These are phyloP conservation scores for Cryptosporidium parvum DNA, from an alignment of 169 alveolate genomes.

Conservation along the genomic window DNA sequence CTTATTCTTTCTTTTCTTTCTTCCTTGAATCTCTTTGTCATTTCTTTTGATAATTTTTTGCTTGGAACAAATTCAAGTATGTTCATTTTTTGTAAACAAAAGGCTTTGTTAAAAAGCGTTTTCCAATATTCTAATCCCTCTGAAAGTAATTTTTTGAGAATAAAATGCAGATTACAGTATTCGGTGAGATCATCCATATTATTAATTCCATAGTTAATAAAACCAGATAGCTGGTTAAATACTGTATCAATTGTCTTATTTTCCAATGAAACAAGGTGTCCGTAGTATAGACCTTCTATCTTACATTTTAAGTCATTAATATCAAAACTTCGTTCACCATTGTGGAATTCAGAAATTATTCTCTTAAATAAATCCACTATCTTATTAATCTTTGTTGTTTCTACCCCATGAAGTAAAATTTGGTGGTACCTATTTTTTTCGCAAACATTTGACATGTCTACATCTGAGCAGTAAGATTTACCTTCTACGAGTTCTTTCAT, in stretches of 20 bases:
- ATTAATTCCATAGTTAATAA: constrained; percentile 8
- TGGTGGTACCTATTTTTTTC: constrained; percentile 38
- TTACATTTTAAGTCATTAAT: constrained; percentile 41
- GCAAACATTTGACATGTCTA: constrained; percentile 32
- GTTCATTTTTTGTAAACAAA: constrained; percentile 31
- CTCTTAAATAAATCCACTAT: constrained; percentile 1
- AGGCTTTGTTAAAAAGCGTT: constrained; percentile 10
- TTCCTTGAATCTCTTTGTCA: constrained; percentile 3
- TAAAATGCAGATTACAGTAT: constrained; percentile 25
- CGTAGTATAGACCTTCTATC: constrained; percentile 68
- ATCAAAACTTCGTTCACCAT: constrained; percentile 34
- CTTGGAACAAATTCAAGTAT: constrained; percentile 49
- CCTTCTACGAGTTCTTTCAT: constrained; percentile 46
- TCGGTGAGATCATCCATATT: not conserved
- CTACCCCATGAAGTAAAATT: constrained; percentile 43
- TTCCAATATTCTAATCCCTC: constrained; percentile 35
- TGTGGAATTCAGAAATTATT: constrained; percentile 20
- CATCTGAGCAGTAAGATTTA: constrained; percentile 32
- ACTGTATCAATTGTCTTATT: constrained; percentile 23
- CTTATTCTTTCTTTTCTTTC: constrained; percentile 1
- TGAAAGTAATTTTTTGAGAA: constrained; percentile 14
- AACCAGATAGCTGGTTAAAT: constrained; percentile 26
- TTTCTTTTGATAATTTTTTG: constrained; percentile 10
- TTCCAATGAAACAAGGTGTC: constrained; percentile 39
- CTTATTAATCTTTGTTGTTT: not conserved